A percentile compares a stretch with the other conserved stretches of the same genome.
phyloP scores from a whole-genome alignment of 306 rosid genomes.

The Neltuma alba region DNA sequence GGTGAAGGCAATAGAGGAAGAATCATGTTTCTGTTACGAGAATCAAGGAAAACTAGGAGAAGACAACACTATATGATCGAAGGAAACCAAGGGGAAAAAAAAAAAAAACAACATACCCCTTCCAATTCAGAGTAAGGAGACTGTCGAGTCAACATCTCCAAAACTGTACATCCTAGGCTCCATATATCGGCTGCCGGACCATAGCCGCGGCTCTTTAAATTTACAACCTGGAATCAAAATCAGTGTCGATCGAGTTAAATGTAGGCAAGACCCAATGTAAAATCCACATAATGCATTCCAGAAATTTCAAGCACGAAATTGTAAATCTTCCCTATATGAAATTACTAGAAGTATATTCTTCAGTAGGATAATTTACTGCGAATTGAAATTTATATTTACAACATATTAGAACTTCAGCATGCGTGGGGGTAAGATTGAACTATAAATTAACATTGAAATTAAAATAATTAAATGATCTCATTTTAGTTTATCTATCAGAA shows the following conservation, averaged over 20 bases:
- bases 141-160: constrained; percentile 54
- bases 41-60: background rate
- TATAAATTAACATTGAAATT: background rate
- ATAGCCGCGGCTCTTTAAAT: constrained; percentile 48
- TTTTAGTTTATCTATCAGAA: constrained; percentile 24
- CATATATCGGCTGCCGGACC: constrained; percentile 69
- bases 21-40: background rate
- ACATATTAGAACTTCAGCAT: background rate
- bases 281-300: background rate
- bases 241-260: constrained; percentile 28
- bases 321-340: background rate
- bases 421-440: background rate
- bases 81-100: constrained; percentile 1
- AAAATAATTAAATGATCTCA: constrained; percentile 18
- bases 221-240: constrained; percentile 51
- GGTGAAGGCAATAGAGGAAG: background rate
- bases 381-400: background rate
- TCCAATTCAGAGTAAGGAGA: constrained; percentile 63
- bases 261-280: background rate
- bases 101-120: constrained; percentile 45
- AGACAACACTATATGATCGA: constrained; percentile 1
- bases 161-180: constrained; percentile 69
- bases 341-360: constrained; percentile 10
- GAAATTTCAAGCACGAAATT: constrained; percentile 7
- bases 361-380: constrained; percentile 5